Base-by-base conservation (phyloP, 164 flowering plant species). In the Piper betle region DNA sequence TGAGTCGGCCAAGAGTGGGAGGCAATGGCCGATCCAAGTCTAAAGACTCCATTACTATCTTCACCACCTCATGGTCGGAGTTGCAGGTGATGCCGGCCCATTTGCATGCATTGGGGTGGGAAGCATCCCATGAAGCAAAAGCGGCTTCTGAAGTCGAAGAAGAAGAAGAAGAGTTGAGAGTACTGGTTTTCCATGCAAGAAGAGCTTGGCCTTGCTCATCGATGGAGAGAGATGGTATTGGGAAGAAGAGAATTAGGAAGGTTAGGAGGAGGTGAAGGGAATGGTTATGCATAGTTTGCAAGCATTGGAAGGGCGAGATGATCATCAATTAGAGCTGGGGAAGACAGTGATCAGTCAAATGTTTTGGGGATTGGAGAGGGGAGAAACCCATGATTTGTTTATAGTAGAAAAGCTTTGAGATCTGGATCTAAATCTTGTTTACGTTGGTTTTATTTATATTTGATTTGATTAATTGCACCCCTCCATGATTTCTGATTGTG, bases 361-460 rank as follows among this genome's bases (percentile, higher is more conserved):
- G n/a, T n/a, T 76, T 75, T 80, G 74, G 91, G 95, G 90, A 84
- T 83, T 85, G 91, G 70, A 43, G 83, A 84, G 82, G 83, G 86
- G 66, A 81, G 80, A 81, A 82, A 77, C 82, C 95, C 89, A 88
- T 85, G 88, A 85, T 88, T 88, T 87, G 88, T 88, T 84, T 92
- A 88, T 88, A 91, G 85, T 68, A 80, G 70, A 70, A 82, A 79
- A 78, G 73, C 69, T 76, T 80, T n/a, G 73, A 79, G 85, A 79
- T 85, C 88, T 80, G 77, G 97, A 90, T 85, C 88, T 77, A 77
- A 71, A 64, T 64, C 71, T 74, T 33, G 8, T 37, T 39, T 37
- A 9, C 25, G 37, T 39, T 15, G 18, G 18, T 58, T 3, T 39
- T n/a, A n/a, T n/a, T n/a, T n/a, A 9, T 38, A 61, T 33, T 61